Base-by-base conservation (phyloP, 257 asterid species). In the Anisodus tanguticus region DNA sequence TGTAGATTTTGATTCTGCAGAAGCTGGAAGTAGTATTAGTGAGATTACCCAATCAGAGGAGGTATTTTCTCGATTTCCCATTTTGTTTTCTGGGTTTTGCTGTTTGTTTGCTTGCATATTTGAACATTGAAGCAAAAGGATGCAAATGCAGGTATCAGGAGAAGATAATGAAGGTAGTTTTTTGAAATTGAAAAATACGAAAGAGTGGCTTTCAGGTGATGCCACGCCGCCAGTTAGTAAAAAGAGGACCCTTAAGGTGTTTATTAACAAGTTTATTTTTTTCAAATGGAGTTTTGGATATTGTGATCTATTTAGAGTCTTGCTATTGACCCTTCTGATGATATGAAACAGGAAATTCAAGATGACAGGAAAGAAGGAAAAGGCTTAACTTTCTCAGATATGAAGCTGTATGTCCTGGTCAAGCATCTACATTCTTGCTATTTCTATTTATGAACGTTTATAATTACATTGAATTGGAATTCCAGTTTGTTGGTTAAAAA, bases 131-230 rank as follows among this genome's bases (percentile, higher is more conserved):
- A 2, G 15, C 45, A 62, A 62, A 63, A 59, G 19, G 68, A 53
- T 53, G 69, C 47, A 55, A 68, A 64, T 74, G 66, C 86, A 84
- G 90, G 87, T 22, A 81, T 45, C 72, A 78, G 88, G 79, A 10
- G 93, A 89, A 86, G 97, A 87, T 86, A 85, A 79, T 55, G 97
- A 92, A 84, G 93, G 93, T 47, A 97, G 98, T 19, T 93, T 92
- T 86, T 89, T 95, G 95, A 93, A 95, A 88, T 85, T 95, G 88
- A 91, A 89, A 85, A 85, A 85, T 79, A 94, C 94, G 54, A 90
- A 86, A 86, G 99, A 94, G 83, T 95, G 98, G 98, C 87, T 95
- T 74, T 57, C 86, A 84, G 98, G 98, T 19, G 97, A 92, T 43
- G 81, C 87, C 58, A 80, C 91, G 1, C 97, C 93, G 2, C 99